These are phyloP conservation scores for Epichloe scottii DNA, from an alignment of 2,329 filamentous ascomycete genomes.

Conservation along the genomic window DNA sequence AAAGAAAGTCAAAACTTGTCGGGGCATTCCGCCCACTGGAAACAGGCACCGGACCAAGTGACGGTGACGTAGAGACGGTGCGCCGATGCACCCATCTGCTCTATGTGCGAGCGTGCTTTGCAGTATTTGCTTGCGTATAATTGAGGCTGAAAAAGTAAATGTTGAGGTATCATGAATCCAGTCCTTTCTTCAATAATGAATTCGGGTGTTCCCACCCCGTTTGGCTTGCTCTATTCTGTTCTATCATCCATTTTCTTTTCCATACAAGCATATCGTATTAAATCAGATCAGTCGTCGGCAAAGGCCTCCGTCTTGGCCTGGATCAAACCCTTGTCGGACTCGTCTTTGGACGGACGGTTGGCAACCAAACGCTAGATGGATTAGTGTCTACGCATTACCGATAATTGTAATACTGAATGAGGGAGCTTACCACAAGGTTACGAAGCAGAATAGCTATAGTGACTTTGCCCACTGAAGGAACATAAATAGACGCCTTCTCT, in stretches of 20 bases:
- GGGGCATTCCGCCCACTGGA: no score
- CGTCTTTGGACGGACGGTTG: constrained; percentile 31
- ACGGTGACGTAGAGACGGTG: no score
- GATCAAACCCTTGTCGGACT: constrained; percentile 20
- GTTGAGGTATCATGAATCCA: constrained; percentile 1
- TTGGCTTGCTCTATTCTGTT: background rate
- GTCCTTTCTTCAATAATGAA: background rate
- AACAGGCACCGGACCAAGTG: no score
- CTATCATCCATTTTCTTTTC: background rate
- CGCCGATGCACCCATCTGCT: no score
- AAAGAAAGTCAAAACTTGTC: no score
- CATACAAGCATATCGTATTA: no score
- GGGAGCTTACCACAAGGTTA: constrained; percentile 64
- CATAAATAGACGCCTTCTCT: constrained; percentile 92
- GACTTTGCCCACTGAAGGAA: constrained; percentile 93
- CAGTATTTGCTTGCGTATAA: no score
- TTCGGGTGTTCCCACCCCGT: no score
- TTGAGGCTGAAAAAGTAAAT: background rate
- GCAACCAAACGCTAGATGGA: constrained; percentile 35
- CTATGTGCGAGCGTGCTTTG: no score
- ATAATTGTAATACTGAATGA: background rate
- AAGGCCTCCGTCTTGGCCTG: constrained; percentile 31
- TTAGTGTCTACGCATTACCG: constrained; percentile 12
- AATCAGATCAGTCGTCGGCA: constrained; percentile 19
- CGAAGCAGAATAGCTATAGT: constrained; percentile 85